These are phyloP conservation scores for Pseudocercospora macadamiae DNA, from an alignment of 2,329 filamentous ascomycete genomes.

Conservation along the genomic window DNA sequence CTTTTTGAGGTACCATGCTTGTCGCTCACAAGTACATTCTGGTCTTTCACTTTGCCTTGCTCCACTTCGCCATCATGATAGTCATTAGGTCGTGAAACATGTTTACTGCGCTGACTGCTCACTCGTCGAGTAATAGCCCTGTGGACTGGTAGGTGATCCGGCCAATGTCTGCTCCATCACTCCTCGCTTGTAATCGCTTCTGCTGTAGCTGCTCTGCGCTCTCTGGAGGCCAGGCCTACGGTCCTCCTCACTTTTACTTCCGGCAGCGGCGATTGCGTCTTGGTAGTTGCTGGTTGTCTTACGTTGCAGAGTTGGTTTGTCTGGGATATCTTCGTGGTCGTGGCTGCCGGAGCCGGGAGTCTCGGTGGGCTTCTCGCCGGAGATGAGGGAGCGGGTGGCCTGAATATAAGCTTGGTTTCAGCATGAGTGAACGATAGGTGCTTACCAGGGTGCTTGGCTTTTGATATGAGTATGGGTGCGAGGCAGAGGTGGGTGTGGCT, in stretches of 20 bases:
- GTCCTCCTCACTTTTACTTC: not conserved
- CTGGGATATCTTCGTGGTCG: conserved; percentile 16
- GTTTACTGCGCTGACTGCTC: conserved; percentile 1
- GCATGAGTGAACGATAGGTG: not conserved
- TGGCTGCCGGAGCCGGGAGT: conserved; percentile 22
- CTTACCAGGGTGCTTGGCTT: conserved; percentile 19
- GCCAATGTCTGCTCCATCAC: conserved; percentile 34
- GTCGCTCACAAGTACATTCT: not conserved
- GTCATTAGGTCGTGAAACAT: not conserved
- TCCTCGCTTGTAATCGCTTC: conserved; percentile 36
- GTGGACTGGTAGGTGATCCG: conserved; percentile 9
- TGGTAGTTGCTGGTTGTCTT: conserved; percentile 36
- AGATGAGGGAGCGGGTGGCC: conserved; percentile 24
- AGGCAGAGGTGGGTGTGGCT: conserved; percentile 13
- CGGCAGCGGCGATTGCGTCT: conserved; percentile 28
- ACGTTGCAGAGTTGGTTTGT: conserved; percentile 20
- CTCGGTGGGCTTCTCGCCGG: conserved; percentile 23
- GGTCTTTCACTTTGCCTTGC: not conserved
- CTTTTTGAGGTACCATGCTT: not conserved
- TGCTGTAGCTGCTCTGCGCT: conserved; percentile 35
- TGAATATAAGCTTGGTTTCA: no score
- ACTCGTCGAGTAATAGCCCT: conserved; percentile 13
- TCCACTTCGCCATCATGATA: not conserved
- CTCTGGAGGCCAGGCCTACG: conserved; percentile 30
- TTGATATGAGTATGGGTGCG: conserved; percentile 18